Evolutionary conservation across 2,329 filamentous ascomycete genomes (phyloP), one percentile per base, ranked within the genome.

Genomic region (Sporothrix mexicana): DNA sequence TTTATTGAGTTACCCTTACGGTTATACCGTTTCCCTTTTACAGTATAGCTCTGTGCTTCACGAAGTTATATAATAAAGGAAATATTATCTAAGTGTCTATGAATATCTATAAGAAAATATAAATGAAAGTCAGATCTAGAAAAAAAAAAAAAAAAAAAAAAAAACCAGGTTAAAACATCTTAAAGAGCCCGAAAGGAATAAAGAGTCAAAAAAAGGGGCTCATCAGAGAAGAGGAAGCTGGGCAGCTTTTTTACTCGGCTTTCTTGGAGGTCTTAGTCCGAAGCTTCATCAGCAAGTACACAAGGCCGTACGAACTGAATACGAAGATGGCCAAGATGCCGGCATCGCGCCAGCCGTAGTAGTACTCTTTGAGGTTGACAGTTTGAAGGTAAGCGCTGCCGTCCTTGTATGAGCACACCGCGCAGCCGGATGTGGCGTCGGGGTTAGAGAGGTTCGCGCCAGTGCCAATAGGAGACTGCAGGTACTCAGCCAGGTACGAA

Each of bases 341-440:
- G 0, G 88, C 72, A 67, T 93, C 85, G 69, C 91, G 84, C 91
- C 91, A 93, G 0, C 89, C 90, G 76, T 89, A 89, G 74, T 84
- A 88, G 75, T 91, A 88, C 5, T 88, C 84, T 0, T 83, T 82
- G 8, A 93, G 77, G 77, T 92, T 91, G 13, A 93, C 74, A 0
- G 84, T 88, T 1, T 80, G 76, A 1, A 92, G 78, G 75, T 91
- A 93, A 72, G 91, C 90, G 6, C 85, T 83, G 0, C 89, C 90
- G 23, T 77, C 80, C 0, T 79, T 80, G 78, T 88, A 93, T 74
- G 88, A 83, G 77, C 91, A 93, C 78, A 91, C 93, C 0, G 79
- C 82, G 0, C 80, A 77, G 0, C 83, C 88, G 0, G 86, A 89
- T 2, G 88, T 84, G 0, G 90, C 88, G 77, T 92, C 92, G 68